Conservation (phyloP, 345 rosid genomes). For the Euphorbia pulcherrima region DNA sequence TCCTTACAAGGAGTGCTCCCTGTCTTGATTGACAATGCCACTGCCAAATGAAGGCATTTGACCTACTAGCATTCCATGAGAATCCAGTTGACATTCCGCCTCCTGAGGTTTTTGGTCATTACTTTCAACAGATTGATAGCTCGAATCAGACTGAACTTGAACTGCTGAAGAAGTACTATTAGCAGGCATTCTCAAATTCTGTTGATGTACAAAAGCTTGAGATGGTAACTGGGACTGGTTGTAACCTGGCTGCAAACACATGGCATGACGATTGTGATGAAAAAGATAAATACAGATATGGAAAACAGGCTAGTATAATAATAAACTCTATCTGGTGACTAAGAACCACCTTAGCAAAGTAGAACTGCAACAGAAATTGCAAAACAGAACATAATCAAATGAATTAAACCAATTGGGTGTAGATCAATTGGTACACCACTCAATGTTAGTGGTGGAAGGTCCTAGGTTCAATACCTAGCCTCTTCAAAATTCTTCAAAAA, state of each 20-base stretch:
- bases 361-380: neutral
- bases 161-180: slow-evolving; percentile 36
- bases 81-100: too few relatives aligned
- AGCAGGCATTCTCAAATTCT: slow-evolving; percentile 41
- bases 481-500: too few relatives aligned
- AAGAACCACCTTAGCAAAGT: neutral
- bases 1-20: slow-evolving; percentile 50
- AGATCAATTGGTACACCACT: too few relatives aligned
- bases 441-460: too few relatives aligned
- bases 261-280: neutral
- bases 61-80: slow-evolving; percentile 49
- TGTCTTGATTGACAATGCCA: slow-evolving; percentile 39
- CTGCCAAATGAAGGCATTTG: slow-evolving; percentile 46
- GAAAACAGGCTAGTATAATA: neutral
- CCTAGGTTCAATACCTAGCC: too few relatives aligned
- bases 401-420: too few relatives aligned
- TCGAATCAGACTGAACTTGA: slow-evolving; percentile 36
- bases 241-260: slow-evolving; percentile 44
- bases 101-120: slow-evolving; percentile 46
- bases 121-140: slow-evolving; percentile 36
- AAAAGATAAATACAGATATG: too few relatives aligned
- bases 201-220: slow-evolving; percentile 45
- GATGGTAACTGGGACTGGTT: slow-evolving; percentile 51
- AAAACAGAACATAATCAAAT: neutral
- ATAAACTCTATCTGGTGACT: neutral